Percentiles rank a stretch among this genome's conserved stretches.
These are phyloP conservation scores for Pyrenula aspistea DNA, from an alignment of 495 filamentous ascomycete species.

Conservation along the genomic window DNA sequence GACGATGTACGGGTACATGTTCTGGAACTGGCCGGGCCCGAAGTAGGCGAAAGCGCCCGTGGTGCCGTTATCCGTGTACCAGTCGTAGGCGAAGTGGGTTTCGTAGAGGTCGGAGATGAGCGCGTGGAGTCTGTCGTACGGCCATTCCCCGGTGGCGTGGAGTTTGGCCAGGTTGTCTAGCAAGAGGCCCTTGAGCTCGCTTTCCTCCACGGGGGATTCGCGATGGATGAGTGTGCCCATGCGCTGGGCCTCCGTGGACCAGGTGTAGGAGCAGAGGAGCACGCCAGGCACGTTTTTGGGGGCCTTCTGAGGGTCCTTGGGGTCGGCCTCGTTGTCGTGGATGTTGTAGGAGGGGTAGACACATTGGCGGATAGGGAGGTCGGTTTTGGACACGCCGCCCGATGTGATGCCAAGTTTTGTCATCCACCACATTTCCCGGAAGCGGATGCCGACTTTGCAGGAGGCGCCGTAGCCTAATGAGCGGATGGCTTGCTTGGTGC, in stretches of 20 bases:
- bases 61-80: constrained; percentile 21
- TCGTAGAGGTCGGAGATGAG: too few species aligned
- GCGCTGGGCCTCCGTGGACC: constrained; percentile 26
- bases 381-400: constrained; percentile 23
- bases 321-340: constrained; percentile 3
- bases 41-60: constrained; percentile 33
- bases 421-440: constrained; percentile 14
- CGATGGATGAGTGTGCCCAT: too few species aligned
- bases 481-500: constrained; percentile 12
- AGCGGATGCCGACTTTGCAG: constrained; percentile 14
- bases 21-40: constrained; percentile 27
- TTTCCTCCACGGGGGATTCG: constrained; percentile 5
- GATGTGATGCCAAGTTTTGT: constrained; percentile 7
- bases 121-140: constrained; percentile 3
- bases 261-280: constrained; percentile 30
- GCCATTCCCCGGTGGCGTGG: neutral
- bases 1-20: constrained; percentile 16
- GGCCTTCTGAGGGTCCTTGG: too few species aligned
- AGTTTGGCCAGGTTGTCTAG: constrained; percentile 12
- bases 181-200: constrained; percentile 13
- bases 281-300: too few species aligned
- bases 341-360: constrained; percentile 34
- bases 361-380: constrained; percentile 21
- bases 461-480: constrained; percentile 12
- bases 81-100: constrained; percentile 20